These are phyloP conservation scores for Xerophyta viscosa DNA, from an alignment of 106 monocot species.

Conservation along the genomic window DNA sequence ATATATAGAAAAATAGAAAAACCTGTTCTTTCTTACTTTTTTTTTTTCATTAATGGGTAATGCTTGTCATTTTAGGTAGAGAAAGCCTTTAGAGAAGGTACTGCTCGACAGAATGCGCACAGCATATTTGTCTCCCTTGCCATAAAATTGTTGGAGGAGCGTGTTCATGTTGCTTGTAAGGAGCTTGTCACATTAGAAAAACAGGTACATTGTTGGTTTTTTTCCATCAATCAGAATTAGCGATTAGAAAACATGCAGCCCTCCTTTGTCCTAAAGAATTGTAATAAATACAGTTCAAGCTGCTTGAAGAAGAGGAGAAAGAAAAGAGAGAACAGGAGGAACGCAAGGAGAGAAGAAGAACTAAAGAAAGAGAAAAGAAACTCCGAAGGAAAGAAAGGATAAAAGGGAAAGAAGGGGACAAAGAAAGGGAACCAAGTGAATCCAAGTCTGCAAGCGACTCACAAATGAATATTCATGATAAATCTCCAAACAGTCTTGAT, in stretches of 20 bases:
- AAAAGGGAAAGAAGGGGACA: constrained; percentile 71
- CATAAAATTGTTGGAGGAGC: constrained; percentile 79
- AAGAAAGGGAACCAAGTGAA: constrained; percentile 41
- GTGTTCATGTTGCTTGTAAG: constrained; percentile 92
- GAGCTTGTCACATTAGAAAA: constrained; percentile 91
- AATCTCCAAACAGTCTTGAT: constrained; percentile 17
- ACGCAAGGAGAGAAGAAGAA: constrained; percentile 76
- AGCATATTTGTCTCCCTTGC: constrained; percentile 82
- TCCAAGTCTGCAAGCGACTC: constrained; percentile 27
- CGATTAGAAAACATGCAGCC: background rate
- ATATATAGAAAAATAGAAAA: too few species aligned
- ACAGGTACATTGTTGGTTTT: constrained; percentile 42
- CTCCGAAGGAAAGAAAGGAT: constrained; percentile 79
- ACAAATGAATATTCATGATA: constrained; percentile 19
- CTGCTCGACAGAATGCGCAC: constrained; percentile 92
- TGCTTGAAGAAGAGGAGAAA: constrained; percentile 97
- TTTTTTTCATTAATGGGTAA: background rate
- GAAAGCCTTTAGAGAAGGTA: constrained; percentile 98
- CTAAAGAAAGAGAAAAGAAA: constrained; percentile 86
- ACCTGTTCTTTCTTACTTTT: too few species aligned
- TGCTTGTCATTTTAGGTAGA: constrained; percentile 50
- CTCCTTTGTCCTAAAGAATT: background rate
- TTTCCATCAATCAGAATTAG: background rate
- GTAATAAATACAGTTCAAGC: constrained; percentile 51
- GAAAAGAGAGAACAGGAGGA: constrained; percentile 96